Conservation (phyloP, 305 asterid genomes). For the Plantago coronopus region DNA sequence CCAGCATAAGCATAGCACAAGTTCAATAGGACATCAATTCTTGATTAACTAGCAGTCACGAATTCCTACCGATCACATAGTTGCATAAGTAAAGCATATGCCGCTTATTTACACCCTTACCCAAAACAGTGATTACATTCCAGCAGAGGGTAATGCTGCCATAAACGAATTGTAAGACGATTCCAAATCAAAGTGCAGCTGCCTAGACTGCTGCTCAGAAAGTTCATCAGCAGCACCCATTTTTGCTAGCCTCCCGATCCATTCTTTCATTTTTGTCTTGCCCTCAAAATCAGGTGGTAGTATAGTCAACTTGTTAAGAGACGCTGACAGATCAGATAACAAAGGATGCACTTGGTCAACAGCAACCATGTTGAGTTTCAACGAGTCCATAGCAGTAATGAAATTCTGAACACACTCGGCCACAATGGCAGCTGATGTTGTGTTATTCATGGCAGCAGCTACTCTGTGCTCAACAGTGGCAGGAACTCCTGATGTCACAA, state of each 20-base stretch:
- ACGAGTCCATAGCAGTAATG: slow-evolving; percentile 86
- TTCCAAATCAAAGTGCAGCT: slow-evolving; percentile 85
- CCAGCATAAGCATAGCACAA: slow-evolving; percentile 1
- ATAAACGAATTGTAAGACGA: slow-evolving; percentile 88
- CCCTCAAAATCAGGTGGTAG: slow-evolving; percentile 89
- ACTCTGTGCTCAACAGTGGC: slow-evolving; percentile 86
- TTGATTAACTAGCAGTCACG: slow-evolving; percentile 2
- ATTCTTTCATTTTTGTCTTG: slow-evolving; percentile 78
- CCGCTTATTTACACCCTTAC: slow-evolving; percentile 35
- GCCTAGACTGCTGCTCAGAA: slow-evolving; percentile 95
- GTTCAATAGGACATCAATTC: slow-evolving; percentile 1
- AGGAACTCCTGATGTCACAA: slow-evolving; percentile 74
- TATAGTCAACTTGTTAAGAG: slow-evolving; percentile 72
- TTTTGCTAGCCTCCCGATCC: slow-evolving; percentile 75
- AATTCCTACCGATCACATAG: slow-evolving; percentile 1
- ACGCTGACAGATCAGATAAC: slow-evolving; percentile 65
- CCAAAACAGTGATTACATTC: slow-evolving; percentile 36
- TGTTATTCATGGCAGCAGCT: slow-evolving; percentile 45
- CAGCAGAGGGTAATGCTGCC: slow-evolving; percentile 81
- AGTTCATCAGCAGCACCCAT: slow-evolving; percentile 97
- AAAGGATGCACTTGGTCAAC: slow-evolving; percentile 90
- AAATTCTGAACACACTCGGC: slow-evolving; percentile 89
- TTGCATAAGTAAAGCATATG: not conserved
- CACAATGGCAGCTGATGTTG: slow-evolving; percentile 69
- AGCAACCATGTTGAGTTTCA: slow-evolving; percentile 82